Evolutionary conservation across 257 asterid species (phyloP).

Genomic region (Craterostigma plantagineum): DNA sequence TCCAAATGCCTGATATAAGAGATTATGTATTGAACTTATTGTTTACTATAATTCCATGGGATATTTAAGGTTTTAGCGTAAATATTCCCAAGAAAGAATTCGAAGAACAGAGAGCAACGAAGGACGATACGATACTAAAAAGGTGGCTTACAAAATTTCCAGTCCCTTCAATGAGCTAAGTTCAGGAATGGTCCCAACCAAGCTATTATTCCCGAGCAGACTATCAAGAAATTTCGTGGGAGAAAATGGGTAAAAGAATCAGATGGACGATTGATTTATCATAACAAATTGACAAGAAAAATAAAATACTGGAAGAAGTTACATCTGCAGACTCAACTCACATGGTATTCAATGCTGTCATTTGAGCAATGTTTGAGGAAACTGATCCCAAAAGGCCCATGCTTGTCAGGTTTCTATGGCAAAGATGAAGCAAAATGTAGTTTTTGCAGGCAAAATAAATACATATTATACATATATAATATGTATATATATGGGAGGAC

Average conservation of each 20-base stretch:
- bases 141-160: constrained; percentile 50
- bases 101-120: too few species aligned
- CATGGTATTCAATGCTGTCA: constrained; percentile 74
- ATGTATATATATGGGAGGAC: not conserved
- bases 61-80: too few species aligned
- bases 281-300: not conserved
- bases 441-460: constrained; percentile 1
- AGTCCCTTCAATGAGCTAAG: constrained; percentile 45
- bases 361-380: constrained; percentile 42
- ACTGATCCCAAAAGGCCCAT: constrained; percentile 65
- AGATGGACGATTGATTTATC: not conserved
- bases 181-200: constrained; percentile 66
- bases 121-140: not conserved
- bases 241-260: constrained; percentile 4
- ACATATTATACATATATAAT: not conserved
- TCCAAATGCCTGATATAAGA: constrained; percentile 57
- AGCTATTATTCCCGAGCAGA: constrained; percentile 58
- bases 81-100: too few species aligned
- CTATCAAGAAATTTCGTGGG: constrained; percentile 22
- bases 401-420: constrained; percentile 54
- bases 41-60: not conserved
- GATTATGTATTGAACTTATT: not conserved
- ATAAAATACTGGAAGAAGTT: not conserved
- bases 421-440: constrained; percentile 2
- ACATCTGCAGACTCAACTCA: constrained; percentile 19